Evolutionary conservation across 2,329 filamentous ascomycete species (phyloP).

Genomic region (Lasiodiplodia sp.): DNA sequence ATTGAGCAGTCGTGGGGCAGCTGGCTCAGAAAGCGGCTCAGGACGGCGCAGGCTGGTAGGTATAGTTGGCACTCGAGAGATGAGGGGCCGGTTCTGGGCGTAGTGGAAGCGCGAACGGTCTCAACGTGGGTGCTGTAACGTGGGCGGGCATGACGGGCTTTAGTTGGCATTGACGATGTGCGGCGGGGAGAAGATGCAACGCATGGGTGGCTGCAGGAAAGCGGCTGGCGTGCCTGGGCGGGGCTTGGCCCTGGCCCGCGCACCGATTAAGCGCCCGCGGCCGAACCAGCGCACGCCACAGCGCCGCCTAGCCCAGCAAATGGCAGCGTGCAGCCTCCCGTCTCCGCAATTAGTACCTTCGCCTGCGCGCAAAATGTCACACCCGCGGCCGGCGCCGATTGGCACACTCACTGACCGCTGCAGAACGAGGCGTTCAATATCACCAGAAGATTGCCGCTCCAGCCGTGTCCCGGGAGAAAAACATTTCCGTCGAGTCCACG

Average conservation of each 20-base stretch:
- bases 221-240: conserved; percentile 26
- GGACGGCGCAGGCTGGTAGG: conserved; percentile 19
- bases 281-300: conserved; percentile 27
- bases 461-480: neutral
- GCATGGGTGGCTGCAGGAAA: conserved; percentile 22
- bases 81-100: neutral
- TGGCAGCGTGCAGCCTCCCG: conserved; percentile 24
- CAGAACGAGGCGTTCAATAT: conserved; percentile 12
- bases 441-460: neutral
- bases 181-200: conserved; percentile 16
- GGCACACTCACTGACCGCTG: neutral
- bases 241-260: conserved; percentile 8
- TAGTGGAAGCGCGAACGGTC: conserved; percentile 19
- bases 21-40: conserved; percentile 11
- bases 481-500: neutral
- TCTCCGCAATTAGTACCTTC: conserved; percentile 19
- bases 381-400: conserved; percentile 17
- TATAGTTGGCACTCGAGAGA: conserved; percentile 11
- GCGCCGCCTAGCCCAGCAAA: conserved; percentile 9
- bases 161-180: conserved; percentile 26
- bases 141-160: conserved; percentile 23
- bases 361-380: conserved; percentile 22
- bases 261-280: conserved; percentile 27
- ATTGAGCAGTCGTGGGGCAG: conserved; percentile 18
- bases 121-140: conserved; percentile 20